A percentile compares a stretch with the other conserved stretches of the same genome.
These are phyloP conservation scores for Russula dissimulans DNA, from an alignment of 768 basidiomycete genomes.

Conservation along the genomic window DNA sequence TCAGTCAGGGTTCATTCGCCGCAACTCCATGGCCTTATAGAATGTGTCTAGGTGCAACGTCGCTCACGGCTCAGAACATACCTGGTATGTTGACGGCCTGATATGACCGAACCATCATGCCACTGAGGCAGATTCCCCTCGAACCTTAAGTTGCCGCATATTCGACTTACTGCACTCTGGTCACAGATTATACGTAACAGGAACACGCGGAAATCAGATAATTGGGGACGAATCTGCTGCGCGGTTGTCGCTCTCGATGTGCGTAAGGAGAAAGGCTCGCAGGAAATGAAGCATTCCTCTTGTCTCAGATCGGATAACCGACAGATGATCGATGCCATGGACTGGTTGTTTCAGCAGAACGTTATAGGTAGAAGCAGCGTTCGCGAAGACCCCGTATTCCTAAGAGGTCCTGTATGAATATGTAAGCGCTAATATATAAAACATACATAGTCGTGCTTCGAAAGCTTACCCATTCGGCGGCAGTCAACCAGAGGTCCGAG, in stretches of 20 bases:
- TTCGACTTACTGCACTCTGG: background rate
- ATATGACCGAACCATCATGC: background rate
- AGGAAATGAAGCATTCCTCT: background rate
- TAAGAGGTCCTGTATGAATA: conserved; percentile 47
- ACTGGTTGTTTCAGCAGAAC: background rate
- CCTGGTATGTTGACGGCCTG: background rate
- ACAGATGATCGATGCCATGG: background rate
- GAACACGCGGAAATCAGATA: background rate
- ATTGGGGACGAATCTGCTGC: background rate
- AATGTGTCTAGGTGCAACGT: background rate
- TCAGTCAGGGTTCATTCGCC: background rate
- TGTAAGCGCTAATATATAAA: conserved; percentile 1
- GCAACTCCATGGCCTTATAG: background rate
- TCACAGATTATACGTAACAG: background rate
- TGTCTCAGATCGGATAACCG: background rate
- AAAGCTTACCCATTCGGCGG: conserved; percentile 72
- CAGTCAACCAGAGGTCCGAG: conserved; percentile 82
- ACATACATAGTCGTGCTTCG: background rate
- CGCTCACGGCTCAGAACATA: background rate
- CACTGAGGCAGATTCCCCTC: background rate
- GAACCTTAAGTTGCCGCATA: background rate
- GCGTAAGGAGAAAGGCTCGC: background rate
- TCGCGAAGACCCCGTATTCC: conserved; percentile 79
- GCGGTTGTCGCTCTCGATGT: background rate
- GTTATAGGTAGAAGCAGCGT: conserved; percentile 60